Base-by-base conservation (phyloP, 2,329 filamentous ascomycete species). In the Curvularia sp. region DNA sequence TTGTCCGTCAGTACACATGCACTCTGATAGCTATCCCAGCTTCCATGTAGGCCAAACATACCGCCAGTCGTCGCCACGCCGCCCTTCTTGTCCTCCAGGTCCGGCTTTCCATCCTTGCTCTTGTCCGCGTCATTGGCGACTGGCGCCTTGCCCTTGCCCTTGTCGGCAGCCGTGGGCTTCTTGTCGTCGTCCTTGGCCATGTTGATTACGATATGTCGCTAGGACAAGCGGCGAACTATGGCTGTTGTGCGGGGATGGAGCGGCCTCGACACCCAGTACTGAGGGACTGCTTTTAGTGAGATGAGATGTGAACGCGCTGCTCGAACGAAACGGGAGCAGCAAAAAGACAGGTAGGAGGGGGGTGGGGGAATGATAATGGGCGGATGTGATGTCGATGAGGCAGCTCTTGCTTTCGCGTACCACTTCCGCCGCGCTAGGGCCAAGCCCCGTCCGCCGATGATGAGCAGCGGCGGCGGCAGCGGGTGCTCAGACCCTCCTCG, bases 131-230 rank as follows among this genome's bases (percentile, higher is more conserved):
- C 82, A 71, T 86, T 86, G 58, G 39, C 41, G 1, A 92, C 89
- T 62, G 88, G 84, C 64, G 89, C 92, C 84, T 98, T 99, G 77
- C 88, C 94, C 85, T 99, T 99, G 81, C 93, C 93, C 86, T 98
- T 98, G 81, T 97, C 92, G 78, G 88, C 86, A 77, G 89, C 83
- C 80, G 90, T 91, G 79, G 90, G 85, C 84, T 89, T 86, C 81
- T 88, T 86, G 81, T 96, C 91, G 82, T 89, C 92, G 81, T 96
- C 92, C 84, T 96, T 91, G 82, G 93, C 93, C 95, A 98, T 82
- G 67, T 55, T 97, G 81, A 71, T 72, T 71, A 73, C 69, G 63
- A 68, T 56, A 53, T 54, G 67, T 61, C 74, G 72, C 72, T 74
- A 68, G 64, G 66, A 66, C 65, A 66, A 66, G 73, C 74, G 74